These are phyloP conservation scores for Datura wrightii DNA, from an alignment of 257 asterid genomes.

Conservation along the genomic window DNA sequence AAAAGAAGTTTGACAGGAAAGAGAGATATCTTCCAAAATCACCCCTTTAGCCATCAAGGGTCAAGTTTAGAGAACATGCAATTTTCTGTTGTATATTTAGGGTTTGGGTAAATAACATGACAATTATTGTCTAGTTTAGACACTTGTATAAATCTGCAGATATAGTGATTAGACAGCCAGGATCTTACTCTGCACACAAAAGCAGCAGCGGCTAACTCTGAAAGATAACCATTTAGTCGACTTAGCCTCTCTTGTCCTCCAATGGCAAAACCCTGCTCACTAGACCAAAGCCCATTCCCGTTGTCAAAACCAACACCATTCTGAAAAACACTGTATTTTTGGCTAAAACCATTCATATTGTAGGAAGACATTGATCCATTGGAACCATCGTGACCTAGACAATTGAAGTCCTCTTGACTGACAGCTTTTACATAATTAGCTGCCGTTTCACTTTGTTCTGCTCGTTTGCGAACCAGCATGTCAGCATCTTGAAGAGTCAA, in stretches of 20 bases:
- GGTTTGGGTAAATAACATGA: background rate
- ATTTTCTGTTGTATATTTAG: slow-evolving; percentile 17
- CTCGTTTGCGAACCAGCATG: slow-evolving; percentile 72
- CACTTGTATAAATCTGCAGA: background rate
- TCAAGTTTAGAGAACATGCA: slow-evolving; percentile 26
- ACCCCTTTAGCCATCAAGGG: slow-evolving; percentile 18
- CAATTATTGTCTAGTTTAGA: slow-evolving; percentile 9
- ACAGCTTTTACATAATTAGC: slow-evolving; percentile 92
- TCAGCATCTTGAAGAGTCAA: slow-evolving; percentile 88
- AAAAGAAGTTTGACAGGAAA: background rate
- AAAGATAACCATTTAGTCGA: slow-evolving; percentile 78
- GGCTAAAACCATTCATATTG: slow-evolving; percentile 52
- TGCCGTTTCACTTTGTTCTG: slow-evolving; percentile 84
- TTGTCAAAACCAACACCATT: slow-evolving; percentile 96
- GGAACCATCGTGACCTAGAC: slow-evolving; percentile 41
- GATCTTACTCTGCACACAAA: slow-evolving; percentile 90
- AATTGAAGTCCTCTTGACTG: slow-evolving; percentile 57
- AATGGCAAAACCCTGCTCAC: slow-evolving; percentile 89
- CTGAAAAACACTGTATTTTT: slow-evolving; percentile 64
- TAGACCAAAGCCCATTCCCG: slow-evolving; percentile 88
- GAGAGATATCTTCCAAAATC: slow-evolving; percentile 13
- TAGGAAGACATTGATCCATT: slow-evolving; percentile 42
- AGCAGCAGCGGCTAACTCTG: slow-evolving; percentile 97
- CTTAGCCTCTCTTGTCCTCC: slow-evolving; percentile 96
- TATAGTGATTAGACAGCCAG: slow-evolving; percentile 16